Conservation (phyloP, 176 grass and related monocot genomes). For the Hordeum vulgare region DNA sequence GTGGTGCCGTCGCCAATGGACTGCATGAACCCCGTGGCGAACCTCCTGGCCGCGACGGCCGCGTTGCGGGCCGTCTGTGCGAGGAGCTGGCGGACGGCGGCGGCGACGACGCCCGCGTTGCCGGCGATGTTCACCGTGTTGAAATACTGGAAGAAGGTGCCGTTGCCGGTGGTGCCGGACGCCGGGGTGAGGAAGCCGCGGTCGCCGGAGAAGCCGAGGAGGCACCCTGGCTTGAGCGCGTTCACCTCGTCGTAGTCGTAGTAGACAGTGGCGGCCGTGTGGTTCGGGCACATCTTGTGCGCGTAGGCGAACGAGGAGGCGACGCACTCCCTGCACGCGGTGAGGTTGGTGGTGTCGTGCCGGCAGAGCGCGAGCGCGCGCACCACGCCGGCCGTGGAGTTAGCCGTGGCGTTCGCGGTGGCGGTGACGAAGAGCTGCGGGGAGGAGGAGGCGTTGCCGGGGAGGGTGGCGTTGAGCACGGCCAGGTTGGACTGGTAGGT, state of each 20-base stretch:
- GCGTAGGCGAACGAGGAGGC: not conserved
- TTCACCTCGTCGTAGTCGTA: not conserved
- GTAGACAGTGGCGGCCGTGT: not conserved
- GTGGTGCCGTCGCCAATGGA: not conserved
- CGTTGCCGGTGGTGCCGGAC: not conserved
- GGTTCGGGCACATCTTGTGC: not conserved
- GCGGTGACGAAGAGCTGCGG: constrained; percentile 1
- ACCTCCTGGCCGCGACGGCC: not conserved
- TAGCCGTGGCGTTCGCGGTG: not conserved
- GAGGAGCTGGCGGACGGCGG: not conserved
- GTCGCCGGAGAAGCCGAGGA: constrained; percentile 7
- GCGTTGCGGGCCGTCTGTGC: not conserved
- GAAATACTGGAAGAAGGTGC: not conserved
- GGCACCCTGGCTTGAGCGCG: not conserved
- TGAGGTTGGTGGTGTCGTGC: constrained; percentile 1
- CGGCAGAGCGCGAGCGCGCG: constrained; percentile 40
- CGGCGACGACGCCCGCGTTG: not conserved
- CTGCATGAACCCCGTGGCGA: constrained; percentile 11
- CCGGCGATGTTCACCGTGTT: not conserved
- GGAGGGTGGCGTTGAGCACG: not conserved
- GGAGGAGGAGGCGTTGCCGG: constrained; percentile 3
- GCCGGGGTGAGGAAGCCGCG: not conserved
- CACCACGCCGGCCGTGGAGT: not conserved
- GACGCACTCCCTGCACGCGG: not conserved
- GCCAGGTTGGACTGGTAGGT: constrained; percentile 7